A percentile compares a stretch with the other conserved stretches of the same genome.
Conservation (phyloP, 352 stramenopile genomes). For the Pythium biforme region DNA sequence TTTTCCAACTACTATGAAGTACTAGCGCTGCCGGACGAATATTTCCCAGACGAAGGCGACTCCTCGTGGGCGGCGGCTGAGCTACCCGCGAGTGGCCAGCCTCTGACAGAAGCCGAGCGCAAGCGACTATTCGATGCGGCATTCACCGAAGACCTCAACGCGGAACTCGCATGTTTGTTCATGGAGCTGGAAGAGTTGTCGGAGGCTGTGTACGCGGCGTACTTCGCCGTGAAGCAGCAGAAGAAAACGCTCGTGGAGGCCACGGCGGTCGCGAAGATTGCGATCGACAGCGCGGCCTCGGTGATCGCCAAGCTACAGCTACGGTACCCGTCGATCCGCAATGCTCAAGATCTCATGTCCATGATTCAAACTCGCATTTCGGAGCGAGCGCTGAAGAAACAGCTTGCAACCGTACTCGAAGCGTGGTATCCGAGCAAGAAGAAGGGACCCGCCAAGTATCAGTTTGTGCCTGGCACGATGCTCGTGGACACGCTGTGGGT, state of each 20-base stretch:
- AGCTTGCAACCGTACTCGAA: not conserved
- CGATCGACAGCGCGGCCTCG: conserved; percentile 21
- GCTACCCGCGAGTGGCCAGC: not conserved
- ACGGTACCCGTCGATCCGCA: conserved; percentile 23
- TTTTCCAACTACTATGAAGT: conserved; percentile 15
- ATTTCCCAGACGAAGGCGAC: conserved; percentile 5
- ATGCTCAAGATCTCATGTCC: conserved; percentile 22
- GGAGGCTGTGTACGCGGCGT: conserved; percentile 26
- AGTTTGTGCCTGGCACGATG: not conserved
- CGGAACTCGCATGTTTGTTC: conserved; percentile 29
- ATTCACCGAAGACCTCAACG: conserved; percentile 29
- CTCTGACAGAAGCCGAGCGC: not conserved
- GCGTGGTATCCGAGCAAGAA: conserved; percentile 1
- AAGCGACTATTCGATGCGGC: conserved; percentile 21
- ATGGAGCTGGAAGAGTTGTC: conserved; percentile 29
- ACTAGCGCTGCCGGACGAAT: conserved; percentile 2
- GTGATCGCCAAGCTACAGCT: conserved; percentile 29
- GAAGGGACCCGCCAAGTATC: not conserved
- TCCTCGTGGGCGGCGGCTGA: not conserved
- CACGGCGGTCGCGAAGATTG: conserved; percentile 31
- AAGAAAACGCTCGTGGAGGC: conserved; percentile 39
- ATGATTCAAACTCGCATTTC: conserved; percentile 3
- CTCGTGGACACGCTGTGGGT: not conserved
- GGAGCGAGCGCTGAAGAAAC: not conserved
- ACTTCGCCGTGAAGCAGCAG: conserved; percentile 35